Evolutionary conservation across 2,329 filamentous ascomycete genomes (phyloP).

Genomic region (Aspergillus fischeri): DNA sequence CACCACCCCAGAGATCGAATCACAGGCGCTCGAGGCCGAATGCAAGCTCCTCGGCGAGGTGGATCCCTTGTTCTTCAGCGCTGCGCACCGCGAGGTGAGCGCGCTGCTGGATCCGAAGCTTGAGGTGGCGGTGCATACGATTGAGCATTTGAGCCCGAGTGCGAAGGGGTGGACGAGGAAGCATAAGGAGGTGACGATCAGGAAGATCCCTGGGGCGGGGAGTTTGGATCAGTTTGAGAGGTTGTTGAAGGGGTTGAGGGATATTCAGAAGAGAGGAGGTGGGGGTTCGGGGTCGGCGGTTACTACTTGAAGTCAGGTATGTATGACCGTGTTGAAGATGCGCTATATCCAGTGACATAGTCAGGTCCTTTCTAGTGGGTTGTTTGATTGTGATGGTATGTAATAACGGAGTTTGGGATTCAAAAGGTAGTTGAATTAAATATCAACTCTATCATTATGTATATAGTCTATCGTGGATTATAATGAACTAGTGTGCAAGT

Average conservation of each 20-base stretch:
- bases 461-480: background rate
- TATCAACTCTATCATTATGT: background rate
- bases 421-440: background rate
- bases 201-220: constrained; percentile 5
- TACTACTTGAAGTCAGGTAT: background rate
- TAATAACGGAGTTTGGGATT: background rate
- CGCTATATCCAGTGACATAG: background rate
- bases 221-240: constrained; percentile 1
- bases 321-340: background rate
- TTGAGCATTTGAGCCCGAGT: constrained; percentile 14
- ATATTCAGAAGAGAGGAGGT: background rate
- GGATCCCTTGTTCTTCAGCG: constrained; percentile 21
- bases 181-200: constrained; percentile 13
- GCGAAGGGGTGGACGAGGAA: constrained; percentile 24
- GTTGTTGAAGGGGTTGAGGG: constrained; percentile 10
- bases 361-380: background rate
- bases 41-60: constrained; percentile 18
- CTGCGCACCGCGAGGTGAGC: constrained; percentile 21
- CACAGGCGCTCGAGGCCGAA: constrained; percentile 18
- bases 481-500: background rate
- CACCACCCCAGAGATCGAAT: constrained; percentile 19
- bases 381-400: background rate
- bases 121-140: constrained; percentile 10
- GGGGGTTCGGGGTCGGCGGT: background rate
- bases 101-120: constrained; percentile 16